A percentile compares a stretch with the other conserved stretches of the same genome.
These are phyloP conservation scores for Allantophomopsis lycopodina DNA, from an alignment of 2,329 filamentous ascomycete genomes.

Conservation along the genomic window DNA sequence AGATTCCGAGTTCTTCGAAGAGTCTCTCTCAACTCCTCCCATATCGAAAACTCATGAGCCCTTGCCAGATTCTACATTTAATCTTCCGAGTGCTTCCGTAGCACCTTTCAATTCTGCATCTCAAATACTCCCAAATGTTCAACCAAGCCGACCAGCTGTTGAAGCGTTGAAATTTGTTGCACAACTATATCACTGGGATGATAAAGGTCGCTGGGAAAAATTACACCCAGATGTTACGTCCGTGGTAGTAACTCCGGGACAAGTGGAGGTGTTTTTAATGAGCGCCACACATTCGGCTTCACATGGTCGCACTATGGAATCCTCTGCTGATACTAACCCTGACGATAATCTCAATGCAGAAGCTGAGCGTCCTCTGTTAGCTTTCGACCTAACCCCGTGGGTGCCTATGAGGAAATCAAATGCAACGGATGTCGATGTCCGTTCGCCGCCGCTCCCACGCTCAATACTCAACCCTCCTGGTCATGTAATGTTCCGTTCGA, in stretches of 20 bases:
- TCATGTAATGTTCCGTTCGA: slow-evolving; percentile 73
- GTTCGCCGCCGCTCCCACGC: slow-evolving; percentile 65
- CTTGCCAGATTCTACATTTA: slow-evolving; percentile 14
- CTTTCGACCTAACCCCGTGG: slow-evolving; percentile 78
- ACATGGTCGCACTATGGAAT: slow-evolving; percentile 11
- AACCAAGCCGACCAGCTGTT: slow-evolving; percentile 20
- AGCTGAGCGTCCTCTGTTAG: slow-evolving; percentile 36
- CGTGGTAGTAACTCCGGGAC: slow-evolving; percentile 40
- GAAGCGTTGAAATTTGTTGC: slow-evolving; percentile 34
- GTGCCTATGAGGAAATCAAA: slow-evolving; percentile 86
- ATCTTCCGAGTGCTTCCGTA: slow-evolving; percentile 32
- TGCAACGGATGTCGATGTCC: slow-evolving; percentile 84
- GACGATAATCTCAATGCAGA: slow-evolving; percentile 10
- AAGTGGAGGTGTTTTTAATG: slow-evolving; percentile 41
- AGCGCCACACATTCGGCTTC: slow-evolving; percentile 21
- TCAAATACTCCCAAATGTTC: slow-evolving; percentile 48
- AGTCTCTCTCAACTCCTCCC: slow-evolving; percentile 9
- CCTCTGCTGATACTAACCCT: slow-evolving; percentile 2
- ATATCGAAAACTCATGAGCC: slow-evolving; percentile 7
- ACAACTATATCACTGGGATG: slow-evolving; percentile 47
- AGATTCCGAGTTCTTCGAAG: slow-evolving; percentile 36
- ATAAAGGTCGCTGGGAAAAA: slow-evolving; percentile 46
- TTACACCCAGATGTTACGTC: slow-evolving; percentile 36
- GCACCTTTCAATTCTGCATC: slow-evolving; percentile 74
- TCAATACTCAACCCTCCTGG: slow-evolving; percentile 56